A percentile compares a stretch with the other conserved stretches of the same genome.
phyloP scores from a whole-genome alignment of 2,329 filamentous ascomycete species.

The Ophiostoma sp. region DNA sequence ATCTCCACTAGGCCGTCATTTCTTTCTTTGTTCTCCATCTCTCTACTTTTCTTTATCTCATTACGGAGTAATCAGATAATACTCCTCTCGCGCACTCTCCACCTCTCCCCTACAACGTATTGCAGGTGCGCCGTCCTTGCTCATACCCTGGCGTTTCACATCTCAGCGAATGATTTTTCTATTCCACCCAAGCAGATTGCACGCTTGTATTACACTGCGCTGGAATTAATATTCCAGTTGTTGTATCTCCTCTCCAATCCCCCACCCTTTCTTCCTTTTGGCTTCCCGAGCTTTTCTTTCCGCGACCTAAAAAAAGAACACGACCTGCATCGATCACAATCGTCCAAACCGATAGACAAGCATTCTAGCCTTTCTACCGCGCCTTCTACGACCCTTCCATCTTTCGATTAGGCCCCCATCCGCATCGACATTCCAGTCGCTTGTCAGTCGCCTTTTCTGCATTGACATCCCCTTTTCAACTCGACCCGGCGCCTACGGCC shows the following conservation, averaged over 20 bases:
- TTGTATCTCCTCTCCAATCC: constrained; percentile 18
- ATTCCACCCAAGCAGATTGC: constrained; percentile 16
- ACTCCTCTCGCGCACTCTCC: constrained; percentile 5
- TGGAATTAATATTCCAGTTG: constrained; percentile 15
- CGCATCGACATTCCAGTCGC: constrained; percentile 6
- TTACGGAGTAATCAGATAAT: background rate
- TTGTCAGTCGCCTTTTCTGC: constrained; percentile 6
- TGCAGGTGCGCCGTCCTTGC: constrained; percentile 16
- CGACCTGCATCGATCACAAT: constrained; percentile 17
- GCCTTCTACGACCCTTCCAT: constrained; percentile 12
- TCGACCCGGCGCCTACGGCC: background rate
- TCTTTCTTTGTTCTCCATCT: constrained; percentile 9
- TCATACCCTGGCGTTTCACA: constrained; percentile 22
- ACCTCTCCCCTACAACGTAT: background rate
- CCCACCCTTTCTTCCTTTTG: constrained; percentile 20
- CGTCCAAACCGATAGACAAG: constrained; percentile 13
- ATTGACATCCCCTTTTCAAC: constrained; percentile 9
- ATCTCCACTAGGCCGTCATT: constrained; percentile 20
- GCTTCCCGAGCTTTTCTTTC: constrained; percentile 16
- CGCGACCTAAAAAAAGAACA: constrained; percentile 27
- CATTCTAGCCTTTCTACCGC: constrained; percentile 16
- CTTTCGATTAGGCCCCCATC: background rate
- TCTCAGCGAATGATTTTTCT: constrained; percentile 20
- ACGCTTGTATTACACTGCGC: background rate
- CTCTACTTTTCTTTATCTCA: background rate